Base-by-base conservation (phyloP, 2,329 filamentous ascomycete genomes). In the Microdochium nivale region DNA sequence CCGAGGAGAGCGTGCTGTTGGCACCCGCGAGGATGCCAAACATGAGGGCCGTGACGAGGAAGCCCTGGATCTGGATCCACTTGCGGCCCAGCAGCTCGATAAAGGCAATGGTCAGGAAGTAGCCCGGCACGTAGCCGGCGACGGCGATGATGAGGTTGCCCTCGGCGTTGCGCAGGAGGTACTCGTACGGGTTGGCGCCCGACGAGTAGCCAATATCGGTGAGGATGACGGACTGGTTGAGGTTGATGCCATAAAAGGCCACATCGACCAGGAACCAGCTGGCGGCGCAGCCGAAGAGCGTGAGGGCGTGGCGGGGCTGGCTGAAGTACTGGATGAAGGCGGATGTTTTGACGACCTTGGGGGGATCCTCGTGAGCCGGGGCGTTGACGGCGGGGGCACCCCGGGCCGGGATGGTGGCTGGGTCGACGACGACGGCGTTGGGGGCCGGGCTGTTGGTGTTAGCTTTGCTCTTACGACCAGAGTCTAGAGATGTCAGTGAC, bases 61-160 rank as follows among this genome's bases (percentile, higher is more conserved):
- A 77, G 3, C 73, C 73, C 48, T 65, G 59, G 3, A 78, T 57
- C 62, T 81, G 83, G 50, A 86, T 84, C 3, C 79, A 73, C 64
- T 82, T 84, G 54, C 82, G 80, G 16, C 82, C 83, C 11, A 84
- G 56, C 13, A 71, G 79, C 64, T 86, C 82, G 52, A 83, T 75
- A 0, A 74, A 76, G 2, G 76, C 72, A n/a, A 84, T 79, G 1
- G 79, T 82, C 32, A 82, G 70, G 80, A 80, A 85, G 68, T 84
- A 86, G 4, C 82, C 82, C 0, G 82, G 81, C 40, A 86, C 80
- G 24, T 81, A 77, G 47, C 82, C 82, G 9, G 81, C 82, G 60
- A 78, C 82, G 58, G 82, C 76, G 25, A 85, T 67, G 53, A 85
- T 82, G 51, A 85, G 65, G 63, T 84, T 84, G 3, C 82, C 83